phyloP scores from a whole-genome alignment of 2,329 filamentous ascomycete genomes.

The Juglanconis sp. region DNA sequence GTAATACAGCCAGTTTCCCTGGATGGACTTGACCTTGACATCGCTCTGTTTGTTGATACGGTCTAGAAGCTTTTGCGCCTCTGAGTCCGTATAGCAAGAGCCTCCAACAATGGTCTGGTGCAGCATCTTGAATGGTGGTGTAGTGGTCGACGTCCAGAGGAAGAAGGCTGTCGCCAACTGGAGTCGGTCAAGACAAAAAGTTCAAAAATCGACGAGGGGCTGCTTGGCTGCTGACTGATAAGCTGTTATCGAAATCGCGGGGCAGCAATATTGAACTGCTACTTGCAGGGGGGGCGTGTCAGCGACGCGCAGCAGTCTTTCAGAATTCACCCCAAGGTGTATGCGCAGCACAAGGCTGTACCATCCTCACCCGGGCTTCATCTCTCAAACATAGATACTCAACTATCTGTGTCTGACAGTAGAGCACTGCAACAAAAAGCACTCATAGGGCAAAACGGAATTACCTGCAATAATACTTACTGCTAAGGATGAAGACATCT shows the following conservation, averaged over 20 bases:
- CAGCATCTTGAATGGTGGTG: constrained; percentile 11
- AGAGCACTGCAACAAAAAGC: no score
- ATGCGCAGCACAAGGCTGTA: no score
- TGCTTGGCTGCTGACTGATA: constrained; percentile 9
- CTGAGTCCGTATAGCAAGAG: constrained; percentile 18
- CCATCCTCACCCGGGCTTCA: no score
- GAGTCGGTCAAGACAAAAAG: neutral
- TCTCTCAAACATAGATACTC: no score
- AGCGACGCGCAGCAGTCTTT: neutral
- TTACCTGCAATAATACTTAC: no score
- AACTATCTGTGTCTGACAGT: no score
- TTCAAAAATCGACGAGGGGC: constrained; percentile 15
- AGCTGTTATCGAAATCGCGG: constrained; percentile 13
- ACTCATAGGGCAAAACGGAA: no score
- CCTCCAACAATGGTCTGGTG: constrained; percentile 14
- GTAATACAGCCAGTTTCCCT: constrained; percentile 63
- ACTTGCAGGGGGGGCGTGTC: constrained; percentile 8
- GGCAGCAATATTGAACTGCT: neutral
- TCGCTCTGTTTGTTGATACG: constrained; percentile 23
- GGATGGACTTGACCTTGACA: constrained; percentile 42
- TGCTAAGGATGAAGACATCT: no score
- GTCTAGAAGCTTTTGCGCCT: constrained; percentile 19
- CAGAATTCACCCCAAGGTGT: no score
- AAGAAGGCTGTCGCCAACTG: constrained; percentile 6
- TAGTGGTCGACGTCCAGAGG: neutral